Evolutionary conservation across 1,139 yeast genomes (phyloP), one percentile per base, ranked within the genome.

Genomic region (Meyerozyma sp.): DNA sequence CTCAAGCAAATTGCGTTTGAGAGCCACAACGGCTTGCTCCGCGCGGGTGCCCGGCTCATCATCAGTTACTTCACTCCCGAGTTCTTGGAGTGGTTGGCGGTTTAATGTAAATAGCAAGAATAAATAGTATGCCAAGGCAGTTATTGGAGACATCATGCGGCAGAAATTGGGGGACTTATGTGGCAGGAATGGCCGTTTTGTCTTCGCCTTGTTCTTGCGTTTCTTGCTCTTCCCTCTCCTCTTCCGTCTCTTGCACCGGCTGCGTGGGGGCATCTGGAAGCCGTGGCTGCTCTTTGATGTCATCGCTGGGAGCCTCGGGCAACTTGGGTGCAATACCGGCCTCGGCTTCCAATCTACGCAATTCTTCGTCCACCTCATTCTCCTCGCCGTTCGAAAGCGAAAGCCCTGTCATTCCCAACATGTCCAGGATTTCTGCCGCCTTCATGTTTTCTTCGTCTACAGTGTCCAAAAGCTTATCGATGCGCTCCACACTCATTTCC

Each of bases 51-150:
- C 16, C 80, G 93, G 58, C 69, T 93, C 54, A 80, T 94, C 49
- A 90, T 93, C 56, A 82, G 95, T 45, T 93, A 93, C 66, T 89
- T 93, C 59, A 87, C 98, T 2, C 99, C 99, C 3, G 96, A 93
- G 56, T 90, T 93, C 56, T 76, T 93, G 62, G 97, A 89, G 27
- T 93, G 98, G 99, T 73, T 91, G 53, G 77, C 76, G 26, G n/a
- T 34, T 8, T 34, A 20, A 6, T 16, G 18, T 16, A 16, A 16
- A 18, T 18, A 32, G 36, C 23, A 4, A 3, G 23, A 20, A 21
- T 21, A 21, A 21, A 21, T 21, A 21, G 23, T 21, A 21, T 21
- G 18, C 14, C 1, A n/a, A n/a, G n/a, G n/a, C n/a, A n/a, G n/a
- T n/a, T n/a, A 23, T 5, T 5, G 27, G 21, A 20, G 14, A 29